Evolutionary conservation across 106 monocot species (phyloP), one percentile per base, ranked within the genome.

Genomic region (Allium sativum): DNA sequence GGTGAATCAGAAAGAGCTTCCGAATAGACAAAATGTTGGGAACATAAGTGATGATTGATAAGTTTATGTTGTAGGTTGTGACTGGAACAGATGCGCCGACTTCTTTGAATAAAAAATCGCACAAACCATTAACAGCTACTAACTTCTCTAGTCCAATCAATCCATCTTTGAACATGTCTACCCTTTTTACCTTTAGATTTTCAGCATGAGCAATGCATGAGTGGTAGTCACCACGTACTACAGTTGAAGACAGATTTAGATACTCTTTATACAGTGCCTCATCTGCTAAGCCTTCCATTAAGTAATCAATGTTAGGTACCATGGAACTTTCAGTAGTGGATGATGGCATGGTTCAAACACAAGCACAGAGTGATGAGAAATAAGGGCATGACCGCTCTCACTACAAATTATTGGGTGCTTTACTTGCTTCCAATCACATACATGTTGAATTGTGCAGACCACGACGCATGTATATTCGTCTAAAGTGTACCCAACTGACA

Each of bases 1-100:
- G 96, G 75, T 96, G 96, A 48, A 96, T 96, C 0, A 91, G 96
- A 68, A 98, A 98, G 52, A 82, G 80, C 76, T 98, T 91, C 43
- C 91, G 91, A 41, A 98, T 91, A 12, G 91, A 84, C 96, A 91
- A 98, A 64, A 82, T 80, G 61, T 98, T 91, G 7, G 96, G 96
- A 11, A 98, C 68, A 10, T 91, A 98, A 1, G 91, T 88, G 74
- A 98, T 91, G 17, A 98, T 50, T 1, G 96, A 98, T 8, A 98
- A 78, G 46, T 96, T 96, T 52, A 90, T 62, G 20, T 91, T 74
- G 71, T 84, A 96, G 5, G 81, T 84, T 20, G 52, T 59, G 61
- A 82, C 74, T 16, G 84, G 72, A 19, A 79, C 73, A 4, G 67
- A 11, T 0, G 48, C 63, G 1, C 68, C 59, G 16, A 76, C 71